phyloP scores from a whole-genome alignment of 2,329 filamentous ascomycete genomes.

The Fusarium piperis region DNA sequence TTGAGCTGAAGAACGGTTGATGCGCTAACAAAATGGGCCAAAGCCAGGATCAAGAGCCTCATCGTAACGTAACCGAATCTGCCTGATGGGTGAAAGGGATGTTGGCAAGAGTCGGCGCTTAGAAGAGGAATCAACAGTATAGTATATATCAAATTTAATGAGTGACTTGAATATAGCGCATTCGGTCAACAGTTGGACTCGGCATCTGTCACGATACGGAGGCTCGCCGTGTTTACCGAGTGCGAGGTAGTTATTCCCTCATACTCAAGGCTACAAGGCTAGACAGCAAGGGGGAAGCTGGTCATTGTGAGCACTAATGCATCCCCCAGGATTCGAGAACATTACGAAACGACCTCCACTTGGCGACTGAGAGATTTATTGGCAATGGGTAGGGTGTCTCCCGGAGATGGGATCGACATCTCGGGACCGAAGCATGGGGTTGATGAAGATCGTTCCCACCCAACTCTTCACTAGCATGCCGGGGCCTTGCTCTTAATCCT shows the following conservation, averaged over 20 bases:
- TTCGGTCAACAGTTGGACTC: not conserved
- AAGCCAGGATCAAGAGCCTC: not conserved
- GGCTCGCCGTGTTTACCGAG: not conserved
- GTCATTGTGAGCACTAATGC: not conserved
- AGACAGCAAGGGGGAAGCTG: not conserved
- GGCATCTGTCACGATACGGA: not conserved
- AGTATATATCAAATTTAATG: not conserved
- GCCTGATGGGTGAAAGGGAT: not conserved
- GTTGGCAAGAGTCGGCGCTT: not conserved
- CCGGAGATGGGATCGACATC: not conserved
- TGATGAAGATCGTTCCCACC: not conserved
- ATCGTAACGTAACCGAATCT: not conserved
- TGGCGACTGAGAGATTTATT: not conserved
- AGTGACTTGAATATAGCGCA: not conserved
- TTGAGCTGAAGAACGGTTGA: not conserved
- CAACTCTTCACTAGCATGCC: too few species aligned
- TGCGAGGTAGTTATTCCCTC: not conserved
- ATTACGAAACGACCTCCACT: not conserved
- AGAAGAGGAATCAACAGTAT: not conserved
- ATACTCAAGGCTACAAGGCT: not conserved
- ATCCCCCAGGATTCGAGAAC: not conserved
- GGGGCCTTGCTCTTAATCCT: not conserved
- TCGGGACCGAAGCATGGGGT: not conserved
- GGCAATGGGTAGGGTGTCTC: not conserved
- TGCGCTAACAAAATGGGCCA: not conserved